Conservation (phyloP, 306 rosid species). For the Oemleria cerasiformis region DNA sequence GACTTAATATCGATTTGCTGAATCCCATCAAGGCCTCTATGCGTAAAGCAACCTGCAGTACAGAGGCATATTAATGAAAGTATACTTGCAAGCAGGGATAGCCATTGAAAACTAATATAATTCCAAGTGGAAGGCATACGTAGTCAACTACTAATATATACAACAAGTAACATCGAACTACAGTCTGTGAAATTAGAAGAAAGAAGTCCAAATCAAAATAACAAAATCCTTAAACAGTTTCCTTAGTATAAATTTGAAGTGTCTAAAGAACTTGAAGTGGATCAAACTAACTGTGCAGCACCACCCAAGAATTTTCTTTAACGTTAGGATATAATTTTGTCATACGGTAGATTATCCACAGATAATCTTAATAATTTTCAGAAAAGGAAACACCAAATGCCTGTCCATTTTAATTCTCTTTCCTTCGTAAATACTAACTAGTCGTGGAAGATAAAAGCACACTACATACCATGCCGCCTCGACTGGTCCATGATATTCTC, state of each 20-base stretch:
- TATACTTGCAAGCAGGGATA: background rate
- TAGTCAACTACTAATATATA: background rate
- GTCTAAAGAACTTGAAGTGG: background rate
- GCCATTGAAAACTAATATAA: background rate
- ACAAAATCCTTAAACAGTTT: background rate
- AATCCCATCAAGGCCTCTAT: slow-evolving; percentile 65
- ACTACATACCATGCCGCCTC: slow-evolving; percentile 77
- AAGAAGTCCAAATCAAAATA: background rate
- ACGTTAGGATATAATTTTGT: background rate
- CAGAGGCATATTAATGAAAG: background rate
- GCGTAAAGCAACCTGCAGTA: slow-evolving; percentile 59
- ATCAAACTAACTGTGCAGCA: background rate
- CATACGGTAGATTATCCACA: background rate
- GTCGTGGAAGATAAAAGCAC: slow-evolving; percentile 12
- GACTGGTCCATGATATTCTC: slow-evolving; percentile 75
- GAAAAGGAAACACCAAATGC: background rate
- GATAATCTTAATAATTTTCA: background rate
- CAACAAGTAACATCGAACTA: background rate
- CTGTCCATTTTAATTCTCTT: background rate
- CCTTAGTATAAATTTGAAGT: background rate
- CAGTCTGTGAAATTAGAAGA: background rate
- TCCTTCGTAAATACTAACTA: background rate
- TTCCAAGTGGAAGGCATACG: background rate
- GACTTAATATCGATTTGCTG: slow-evolving; percentile 58
- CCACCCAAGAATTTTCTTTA: background rate